Percentiles rank a stretch among this genome's conserved stretches.
These are phyloP conservation scores for Fusarium pseudocircinatum DNA, from an alignment of 2,329 filamentous ascomycete genomes.

Conservation along the genomic window DNA sequence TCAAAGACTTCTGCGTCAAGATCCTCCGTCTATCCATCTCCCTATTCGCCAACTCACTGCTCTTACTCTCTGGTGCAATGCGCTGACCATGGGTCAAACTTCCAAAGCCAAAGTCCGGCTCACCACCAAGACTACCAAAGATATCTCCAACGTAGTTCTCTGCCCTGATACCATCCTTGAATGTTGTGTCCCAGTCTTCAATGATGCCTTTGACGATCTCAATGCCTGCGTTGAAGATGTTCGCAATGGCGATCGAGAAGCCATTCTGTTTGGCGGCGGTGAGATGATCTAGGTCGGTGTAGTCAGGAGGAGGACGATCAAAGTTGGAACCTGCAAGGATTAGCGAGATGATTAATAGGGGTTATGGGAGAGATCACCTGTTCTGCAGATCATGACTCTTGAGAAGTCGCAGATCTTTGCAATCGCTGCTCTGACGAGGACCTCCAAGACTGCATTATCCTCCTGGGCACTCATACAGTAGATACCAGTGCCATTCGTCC, in stretches of 20 bases:
- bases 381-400: constrained; percentile 74
- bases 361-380: constrained; percentile 48
- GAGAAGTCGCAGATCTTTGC: constrained; percentile 70
- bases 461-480: constrained; percentile 80
- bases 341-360: background rate
- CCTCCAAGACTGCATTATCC: constrained; percentile 75
- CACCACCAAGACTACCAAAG: constrained; percentile 72
- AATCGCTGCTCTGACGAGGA: constrained; percentile 67
- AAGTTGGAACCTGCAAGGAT: constrained; percentile 67
- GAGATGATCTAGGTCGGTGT: constrained; percentile 67
- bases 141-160: constrained; percentile 77
- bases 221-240: constrained; percentile 73
- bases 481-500: constrained; percentile 73
- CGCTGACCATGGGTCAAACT: constrained; percentile 53
- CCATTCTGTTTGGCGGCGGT: constrained; percentile 69
- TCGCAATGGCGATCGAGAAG: constrained; percentile 70
- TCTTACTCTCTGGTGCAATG: constrained; percentile 38
- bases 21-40: constrained; percentile 44
- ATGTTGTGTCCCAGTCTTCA: constrained; percentile 67
- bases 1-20: constrained; percentile 36
- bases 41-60: constrained; percentile 34
- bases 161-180: constrained; percentile 64
- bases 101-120: constrained; percentile 71
- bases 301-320: constrained; percentile 71
- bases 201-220: constrained; percentile 73